A percentile compares a stretch with the other conserved stretches of the same genome.
Conservation (phyloP, 164 flowering plant genomes). For the Pachysandra terminalis region DNA sequence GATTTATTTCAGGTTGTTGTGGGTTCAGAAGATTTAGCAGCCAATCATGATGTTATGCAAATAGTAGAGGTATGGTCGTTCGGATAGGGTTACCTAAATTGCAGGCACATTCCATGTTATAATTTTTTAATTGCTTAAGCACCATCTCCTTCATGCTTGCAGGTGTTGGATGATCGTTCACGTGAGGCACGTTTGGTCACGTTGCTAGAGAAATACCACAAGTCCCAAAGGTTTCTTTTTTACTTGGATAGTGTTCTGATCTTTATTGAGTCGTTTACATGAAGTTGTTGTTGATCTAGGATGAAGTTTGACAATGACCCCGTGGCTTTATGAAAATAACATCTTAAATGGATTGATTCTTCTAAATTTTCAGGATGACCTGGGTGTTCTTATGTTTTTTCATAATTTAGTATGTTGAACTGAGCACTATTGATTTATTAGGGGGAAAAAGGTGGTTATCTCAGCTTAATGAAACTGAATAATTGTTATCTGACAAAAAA, state of each 20-base stretch:
- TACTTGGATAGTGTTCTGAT: not conserved
- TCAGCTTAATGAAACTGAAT: not conserved
- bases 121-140: slow-evolving; percentile 3
- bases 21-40: slow-evolving; percentile 97
- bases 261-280: not conserved
- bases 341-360: not conserved
- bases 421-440: not conserved
- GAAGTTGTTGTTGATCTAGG: not conserved
- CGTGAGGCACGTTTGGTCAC: slow-evolving; percentile 71
- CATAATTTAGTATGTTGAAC: no score
- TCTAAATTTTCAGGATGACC: not conserved
- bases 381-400: no score
- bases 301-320: no score
- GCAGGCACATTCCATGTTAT: not conserved
- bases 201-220: slow-evolving; percentile 86
- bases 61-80: slow-evolving; percentile 77
- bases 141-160: slow-evolving; percentile 13
- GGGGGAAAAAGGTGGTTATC: not conserved
- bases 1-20: slow-evolving; percentile 76
- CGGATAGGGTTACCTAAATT: not conserved
- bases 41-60: slow-evolving; percentile 99
- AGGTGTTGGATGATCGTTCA: slow-evolving; percentile 88
- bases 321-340: no score
- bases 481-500: not conserved
- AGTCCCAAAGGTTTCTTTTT: slow-evolving; percentile 61